Conservation (phyloP, 1,284 basidiomycete genomes). For the Cryptococcus depauperatus region DNA sequence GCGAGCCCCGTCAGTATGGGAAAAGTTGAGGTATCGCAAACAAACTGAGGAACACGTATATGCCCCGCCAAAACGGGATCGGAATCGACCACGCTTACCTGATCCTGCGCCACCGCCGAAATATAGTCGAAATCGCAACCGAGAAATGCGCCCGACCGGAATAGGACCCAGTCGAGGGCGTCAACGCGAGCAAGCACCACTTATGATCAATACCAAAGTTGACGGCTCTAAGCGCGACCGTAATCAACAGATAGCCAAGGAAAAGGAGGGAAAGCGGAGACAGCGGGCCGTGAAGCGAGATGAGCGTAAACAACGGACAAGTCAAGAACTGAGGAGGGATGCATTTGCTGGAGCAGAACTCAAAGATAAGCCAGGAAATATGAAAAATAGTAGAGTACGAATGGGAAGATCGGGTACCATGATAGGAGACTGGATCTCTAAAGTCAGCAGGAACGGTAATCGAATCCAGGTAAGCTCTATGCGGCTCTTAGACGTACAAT, state of each 20-base stretch:
- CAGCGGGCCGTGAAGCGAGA: constrained; percentile 2
- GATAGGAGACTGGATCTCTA: constrained; percentile 8
- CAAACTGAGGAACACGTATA: neutral
- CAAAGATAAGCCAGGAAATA: constrained; percentile 4
- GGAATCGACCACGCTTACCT: neutral
- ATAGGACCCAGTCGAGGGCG: too few species aligned
- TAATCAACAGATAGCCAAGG: neutral
- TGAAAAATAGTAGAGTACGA: neutral
- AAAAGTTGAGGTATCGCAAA: constrained; percentile 4
- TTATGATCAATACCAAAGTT: too few species aligned
- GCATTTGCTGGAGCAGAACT: neutral
- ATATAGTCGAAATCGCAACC: neutral
- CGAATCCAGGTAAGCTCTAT: neutral
- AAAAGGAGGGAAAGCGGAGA: constrained; percentile 9
- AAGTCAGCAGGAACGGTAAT: neutral
- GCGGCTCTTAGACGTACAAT: too few species aligned
- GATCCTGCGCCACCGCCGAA: neutral
- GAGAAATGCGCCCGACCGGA: neutral
- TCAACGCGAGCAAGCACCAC: neutral
- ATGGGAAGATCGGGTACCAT: constrained; percentile 2
- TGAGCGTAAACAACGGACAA: constrained; percentile 1
- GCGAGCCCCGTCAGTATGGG: constrained; percentile 4
- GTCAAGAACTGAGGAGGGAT: constrained; percentile 2
- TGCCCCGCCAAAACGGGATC: neutral
- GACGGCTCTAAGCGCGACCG: neutral